Percentiles rank a stretch among this genome's conserved stretches.
phyloP scores from a whole-genome alignment of 2,329 filamentous ascomycete genomes.

The Penicillium rolfsii region DNA sequence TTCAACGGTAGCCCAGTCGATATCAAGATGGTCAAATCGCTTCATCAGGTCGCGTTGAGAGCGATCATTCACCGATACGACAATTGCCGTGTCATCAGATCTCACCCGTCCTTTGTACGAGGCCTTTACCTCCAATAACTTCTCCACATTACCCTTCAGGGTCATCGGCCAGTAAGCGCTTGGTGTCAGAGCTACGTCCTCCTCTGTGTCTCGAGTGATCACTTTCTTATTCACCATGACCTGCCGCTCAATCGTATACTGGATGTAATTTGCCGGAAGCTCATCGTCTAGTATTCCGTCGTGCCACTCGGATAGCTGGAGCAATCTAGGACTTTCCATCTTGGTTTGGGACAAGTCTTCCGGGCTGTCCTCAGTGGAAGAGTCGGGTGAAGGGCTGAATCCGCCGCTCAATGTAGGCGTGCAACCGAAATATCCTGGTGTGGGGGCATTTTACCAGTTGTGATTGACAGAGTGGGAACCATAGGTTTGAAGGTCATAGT shows the following conservation, averaged over 20 bases:
- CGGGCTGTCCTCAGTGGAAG: background rate
- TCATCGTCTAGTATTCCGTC: background rate
- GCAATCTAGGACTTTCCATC: background rate
- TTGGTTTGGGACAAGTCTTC: background rate
- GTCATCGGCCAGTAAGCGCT: background rate
- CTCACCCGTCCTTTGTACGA: background rate
- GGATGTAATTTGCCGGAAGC: background rate
- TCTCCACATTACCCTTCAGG: background rate
- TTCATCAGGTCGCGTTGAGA: constrained; percentile 11
- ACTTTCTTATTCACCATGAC: background rate
- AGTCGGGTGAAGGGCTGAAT: background rate
- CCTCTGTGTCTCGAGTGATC: background rate
- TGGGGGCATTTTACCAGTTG: background rate
- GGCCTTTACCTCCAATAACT: background rate
- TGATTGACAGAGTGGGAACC: background rate
- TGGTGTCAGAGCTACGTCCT: background rate
- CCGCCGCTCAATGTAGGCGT: background rate
- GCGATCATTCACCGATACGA: constrained; percentile 1
- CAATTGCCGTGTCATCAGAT: background rate
- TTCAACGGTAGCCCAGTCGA: constrained; percentile 11
- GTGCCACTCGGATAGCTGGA: background rate
- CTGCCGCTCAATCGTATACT: background rate
- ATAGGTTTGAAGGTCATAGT: background rate
- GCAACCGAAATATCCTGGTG: background rate
- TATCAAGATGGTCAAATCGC: constrained; percentile 10